Base-by-base conservation (phyloP, 805 yeast species). In the Yamadazyma nakazawae region DNA sequence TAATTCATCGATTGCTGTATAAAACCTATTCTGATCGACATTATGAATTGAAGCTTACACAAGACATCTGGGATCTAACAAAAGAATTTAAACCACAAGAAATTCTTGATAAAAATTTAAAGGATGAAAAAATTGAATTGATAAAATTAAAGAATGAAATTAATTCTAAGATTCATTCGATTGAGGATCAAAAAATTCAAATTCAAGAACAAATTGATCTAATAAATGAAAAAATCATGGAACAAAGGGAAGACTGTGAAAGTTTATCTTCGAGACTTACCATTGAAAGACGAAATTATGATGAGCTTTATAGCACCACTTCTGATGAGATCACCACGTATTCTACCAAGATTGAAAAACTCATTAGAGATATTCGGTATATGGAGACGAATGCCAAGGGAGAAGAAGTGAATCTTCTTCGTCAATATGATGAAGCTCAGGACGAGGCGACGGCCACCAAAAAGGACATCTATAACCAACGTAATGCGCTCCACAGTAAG, bases 261-360 rank as follows among this genome's bases (percentile, higher is more conserved):
- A 72, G 74, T 1, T 61, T 84, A 31, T 84, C 84, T 53, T 78
- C 82, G 9, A 74, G 74, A 46, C 67, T 85, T 31, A 67, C 80
- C 0, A 74, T 78, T 17, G 64, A 70, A 24, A 81, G 80, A 55
- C 65, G 76, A 17, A 73, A 72, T 26, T 79, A 78, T 49, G 87
- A 83, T 40, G 80, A 78, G 43, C 64, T 79, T 10, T 76, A 75
- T 54, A 82, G 78, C 52, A 68, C 76, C 37, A 74, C 78, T 80
- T 66, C 73, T 37, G 68, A 78, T 53, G 81, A 81, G 52, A 66
- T 76, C 24, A 69, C 76, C 32, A 65, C 78, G 34, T 77, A 80
- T 47, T 76, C 79, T 44, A 76, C 82, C n/a, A 85, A 85, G 58
- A 75, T 82, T 43, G 91, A 84, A 60, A 76, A 77, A 57, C 62